These are phyloP conservation scores for Thoreauomyces humboldtii DNA, from an alignment of 192 early-diverging fungal species.

Conservation along the genomic window DNA sequence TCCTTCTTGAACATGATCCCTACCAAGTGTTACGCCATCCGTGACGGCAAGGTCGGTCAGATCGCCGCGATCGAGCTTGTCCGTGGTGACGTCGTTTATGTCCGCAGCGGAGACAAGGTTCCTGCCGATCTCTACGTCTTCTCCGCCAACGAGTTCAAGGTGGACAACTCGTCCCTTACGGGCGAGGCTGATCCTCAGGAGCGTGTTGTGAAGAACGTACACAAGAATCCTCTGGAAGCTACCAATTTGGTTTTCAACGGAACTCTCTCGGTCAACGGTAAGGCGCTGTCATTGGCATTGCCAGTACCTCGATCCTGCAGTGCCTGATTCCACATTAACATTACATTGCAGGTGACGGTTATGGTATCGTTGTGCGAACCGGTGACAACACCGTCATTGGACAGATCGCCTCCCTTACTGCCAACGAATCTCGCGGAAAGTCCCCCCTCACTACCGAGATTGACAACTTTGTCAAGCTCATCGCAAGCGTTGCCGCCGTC, in stretches of 20 bases:
- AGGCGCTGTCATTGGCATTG: too few relatives aligned
- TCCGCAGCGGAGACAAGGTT: slow-evolving; percentile 91
- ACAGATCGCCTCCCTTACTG: slow-evolving; percentile 87
- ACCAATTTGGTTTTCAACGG: slow-evolving; percentile 90
- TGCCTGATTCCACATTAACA: too few relatives aligned
- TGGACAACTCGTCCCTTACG: slow-evolving; percentile 95
- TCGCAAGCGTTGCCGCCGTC: slow-evolving; percentile 74
- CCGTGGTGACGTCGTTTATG: slow-evolving; percentile 82
- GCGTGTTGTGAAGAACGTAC: slow-evolving; percentile 59
- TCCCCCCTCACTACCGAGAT: slow-evolving; percentile 81
- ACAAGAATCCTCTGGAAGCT: slow-evolving; percentile 86
- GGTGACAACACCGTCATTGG: slow-evolving; percentile 94
- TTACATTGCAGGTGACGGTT: slow-evolving; percentile 81
- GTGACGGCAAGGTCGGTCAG: slow-evolving; percentile 69
- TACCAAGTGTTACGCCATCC: slow-evolving; percentile 73
- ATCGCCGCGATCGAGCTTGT: slow-evolving; percentile 74
- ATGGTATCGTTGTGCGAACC: slow-evolving; percentile 89
- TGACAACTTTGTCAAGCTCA: slow-evolving; percentile 76
- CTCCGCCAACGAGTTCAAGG: slow-evolving; percentile 81
- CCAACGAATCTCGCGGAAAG: slow-evolving; percentile 68
- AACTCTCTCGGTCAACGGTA: slow-evolving; percentile 65
- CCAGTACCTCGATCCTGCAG: too few relatives aligned
- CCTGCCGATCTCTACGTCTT: slow-evolving; percentile 89
- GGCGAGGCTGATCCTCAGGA: slow-evolving; percentile 96
- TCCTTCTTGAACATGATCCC: slow-evolving; percentile 93